These are phyloP conservation scores for Cyclotella sp. DNA, from an alignment of 108 stramenopile species.

Conservation along the genomic window DNA sequence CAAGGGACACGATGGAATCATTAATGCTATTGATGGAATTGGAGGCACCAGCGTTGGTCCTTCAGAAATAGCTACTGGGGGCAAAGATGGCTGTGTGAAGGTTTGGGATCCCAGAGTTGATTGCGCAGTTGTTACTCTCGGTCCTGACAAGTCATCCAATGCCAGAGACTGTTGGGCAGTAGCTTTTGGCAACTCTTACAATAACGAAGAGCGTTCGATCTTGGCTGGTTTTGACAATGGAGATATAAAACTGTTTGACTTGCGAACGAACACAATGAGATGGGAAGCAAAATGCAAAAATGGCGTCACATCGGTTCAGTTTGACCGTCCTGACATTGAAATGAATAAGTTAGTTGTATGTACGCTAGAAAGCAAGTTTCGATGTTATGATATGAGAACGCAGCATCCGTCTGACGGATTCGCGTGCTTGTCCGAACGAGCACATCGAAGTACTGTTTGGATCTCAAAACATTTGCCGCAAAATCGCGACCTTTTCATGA, in stretches of 20 bases:
- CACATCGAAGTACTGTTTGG: slow-evolving; percentile 86
- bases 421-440: slow-evolving; percentile 68
- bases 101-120: slow-evolving; percentile 85
- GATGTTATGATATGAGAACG: slow-evolving; percentile 81
- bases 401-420: slow-evolving; percentile 79
- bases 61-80: slow-evolving; percentile 87
- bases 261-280: slow-evolving; percentile 69
- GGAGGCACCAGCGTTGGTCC: slow-evolving; percentile 83
- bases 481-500: slow-evolving; percentile 87
- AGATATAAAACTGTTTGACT: slow-evolving; percentile 89
- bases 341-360: slow-evolving; percentile 92
- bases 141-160: slow-evolving; percentile 69
- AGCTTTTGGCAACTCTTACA: slow-evolving; percentile 85
- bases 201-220: slow-evolving; percentile 82
- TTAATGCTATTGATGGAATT: slow-evolving; percentile 87
- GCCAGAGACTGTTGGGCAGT: slow-evolving; percentile 91
- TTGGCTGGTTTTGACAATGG: slow-evolving; percentile 92
- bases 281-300: slow-evolving; percentile 89
- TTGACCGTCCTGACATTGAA: slow-evolving; percentile 89
- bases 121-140: slow-evolving; percentile 69
- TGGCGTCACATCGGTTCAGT: slow-evolving; percentile 86
- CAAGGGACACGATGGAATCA: slow-evolving; percentile 67
- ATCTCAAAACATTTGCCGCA: slow-evolving; percentile 82
- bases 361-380: slow-evolving; percentile 88
- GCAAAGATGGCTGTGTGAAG: slow-evolving; percentile 88